Base-by-base conservation (phyloP, 202 grass and related monocot genomes). In the Dendrocalamus latiflorus region DNA sequence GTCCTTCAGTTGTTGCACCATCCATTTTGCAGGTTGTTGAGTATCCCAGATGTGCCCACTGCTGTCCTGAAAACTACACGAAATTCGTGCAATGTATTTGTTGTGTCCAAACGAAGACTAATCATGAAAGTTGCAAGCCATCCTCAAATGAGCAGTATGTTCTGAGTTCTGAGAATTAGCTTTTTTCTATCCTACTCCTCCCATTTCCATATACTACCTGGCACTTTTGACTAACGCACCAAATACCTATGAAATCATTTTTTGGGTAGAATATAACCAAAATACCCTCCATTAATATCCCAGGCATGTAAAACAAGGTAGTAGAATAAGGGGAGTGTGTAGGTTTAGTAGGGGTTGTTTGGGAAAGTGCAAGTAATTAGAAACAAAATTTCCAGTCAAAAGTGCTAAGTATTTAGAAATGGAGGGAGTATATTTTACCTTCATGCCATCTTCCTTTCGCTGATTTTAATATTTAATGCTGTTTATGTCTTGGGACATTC, bases 51-150 rank as follows among this genome's bases (percentile, higher is more conserved):
- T n/a, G n/a, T n/a, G n/a, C n/a, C n/a, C n/a, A n/a, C n/a, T n/a
- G 77, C 62, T 67, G 39, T 93, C 22, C 83, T 98, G 70, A 83
- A 86, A 70, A 77, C 72, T 39, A 86, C 16, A 6, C 84, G 84
- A 45, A 85, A 36, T 88, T 67, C 70, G 55, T 95, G 90, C 87
- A 95, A 95, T 79, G 84, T 98, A 58, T 94, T 93, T 86, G 80
- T 89, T 26, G 89, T 98, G 58, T 94, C 92, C 74, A 87, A 82
- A 59, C 41, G 77, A 69, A 93, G 64, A 49, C 47, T 98, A n/a
- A 81, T 68, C 53, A 74, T 98, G 64, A 98, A 93, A 91, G 61
- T 95, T 73, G 26, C 66, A 61, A 81, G 82, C 60, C 74, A 74
- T 70, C 79, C 59, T 82, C 83, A 60, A 50, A n/a, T 5, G 2